Evolutionary conservation across 108 stramenopile species (phyloP), one percentile per base, ranked within the genome.

Genomic region (Nitzschia inconspicua): DNA sequence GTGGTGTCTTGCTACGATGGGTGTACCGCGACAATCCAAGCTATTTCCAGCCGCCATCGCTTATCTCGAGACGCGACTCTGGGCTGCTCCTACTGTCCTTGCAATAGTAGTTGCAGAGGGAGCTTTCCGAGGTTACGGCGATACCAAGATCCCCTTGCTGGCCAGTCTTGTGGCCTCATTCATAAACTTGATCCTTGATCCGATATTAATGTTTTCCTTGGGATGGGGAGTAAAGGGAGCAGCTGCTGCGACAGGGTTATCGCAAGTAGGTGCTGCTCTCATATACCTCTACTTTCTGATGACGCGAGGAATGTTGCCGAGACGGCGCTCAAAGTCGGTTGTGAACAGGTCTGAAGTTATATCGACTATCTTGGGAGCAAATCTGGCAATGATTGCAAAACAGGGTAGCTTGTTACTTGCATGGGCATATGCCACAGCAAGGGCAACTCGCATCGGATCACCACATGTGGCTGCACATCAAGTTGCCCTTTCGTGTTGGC

Each of bases 161-260:
- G 86, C 88, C 0, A 74, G 76, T 30, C 23, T 80, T 24, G 56
- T 60, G 4, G 85, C 85, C 2, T 69, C 84, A 5, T 22, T 60
- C 10, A 76, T 79, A 47, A 93, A 90, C 66, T 25, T 76, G 13
- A 41, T 85, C 10, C 57, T 93, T 18, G 91, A 93, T 70, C 91
- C 91, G 0, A 4, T 88, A 1, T 55, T 93, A 7, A 93, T 93
- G 82, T 89, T 93, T 76, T 43, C 73, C 8, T 47, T 75, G 11
- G 67, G 66, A 22, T 54, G 68, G 75, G 84, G 83, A 23, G 80
- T 89, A 22, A 46, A 41, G 29, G 91, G 88, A 8, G 88, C 91
- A 18, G 91, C 91, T 16, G 82, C 78, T 16, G 86, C 88, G 22
- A 93, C 88, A 41, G 91, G 68, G 7, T 11, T 82, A 9, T 64